Evolutionary conservation across 2,329 filamentous ascomycete genomes (phyloP).

Genomic region (Dactylonectria estremocensis): DNA sequence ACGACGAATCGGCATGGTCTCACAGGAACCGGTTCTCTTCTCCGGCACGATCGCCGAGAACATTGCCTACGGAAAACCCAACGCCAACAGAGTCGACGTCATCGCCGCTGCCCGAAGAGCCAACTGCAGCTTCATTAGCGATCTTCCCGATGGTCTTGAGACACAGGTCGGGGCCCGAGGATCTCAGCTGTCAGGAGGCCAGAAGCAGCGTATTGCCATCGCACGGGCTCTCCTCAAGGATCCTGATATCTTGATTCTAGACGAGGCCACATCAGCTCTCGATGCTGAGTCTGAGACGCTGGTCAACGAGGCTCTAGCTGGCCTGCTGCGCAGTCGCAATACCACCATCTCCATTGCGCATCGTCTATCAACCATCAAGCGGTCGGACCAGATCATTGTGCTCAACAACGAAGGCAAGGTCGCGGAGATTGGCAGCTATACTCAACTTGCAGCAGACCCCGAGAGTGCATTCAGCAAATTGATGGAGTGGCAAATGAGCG

Average conservation of each 20-base stretch:
- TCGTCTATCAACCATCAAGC: constrained; percentile 94
- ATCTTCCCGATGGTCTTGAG: constrained; percentile 96
- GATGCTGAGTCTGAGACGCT: constrained; percentile 98
- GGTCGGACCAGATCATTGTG: constrained; percentile 94
- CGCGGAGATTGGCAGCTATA: constrained; percentile 90
- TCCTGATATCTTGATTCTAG: constrained; percentile 95
- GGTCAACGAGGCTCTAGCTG: constrained; percentile 90
- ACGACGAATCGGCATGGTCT: constrained; percentile 93
- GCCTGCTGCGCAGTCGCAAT: constrained; percentile 86
- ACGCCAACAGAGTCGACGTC: constrained; percentile 85
- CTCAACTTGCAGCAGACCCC: constrained; percentile 79
- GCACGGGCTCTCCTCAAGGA: constrained; percentile 94
- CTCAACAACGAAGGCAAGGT: constrained; percentile 89
- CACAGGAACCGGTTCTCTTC: constrained; percentile 95
- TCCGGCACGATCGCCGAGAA: constrained; percentile 89
- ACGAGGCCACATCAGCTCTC: constrained; percentile 95
- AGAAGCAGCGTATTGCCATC: constrained; percentile 98
- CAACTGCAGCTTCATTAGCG: constrained; percentile 96
- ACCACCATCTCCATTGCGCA: constrained; percentile 99
- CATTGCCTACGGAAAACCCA: constrained; percentile 90
- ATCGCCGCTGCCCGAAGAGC: constrained; percentile 89
- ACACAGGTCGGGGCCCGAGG: constrained; percentile 94
- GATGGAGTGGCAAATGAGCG: constrained; percentile 99
- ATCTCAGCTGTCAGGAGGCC: constrained; percentile 93
- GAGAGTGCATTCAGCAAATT: constrained; percentile 92